Evolutionary conservation across 192 early-diverging fungal species (phyloP).

Genomic region (Coemansia sp.): DNA sequence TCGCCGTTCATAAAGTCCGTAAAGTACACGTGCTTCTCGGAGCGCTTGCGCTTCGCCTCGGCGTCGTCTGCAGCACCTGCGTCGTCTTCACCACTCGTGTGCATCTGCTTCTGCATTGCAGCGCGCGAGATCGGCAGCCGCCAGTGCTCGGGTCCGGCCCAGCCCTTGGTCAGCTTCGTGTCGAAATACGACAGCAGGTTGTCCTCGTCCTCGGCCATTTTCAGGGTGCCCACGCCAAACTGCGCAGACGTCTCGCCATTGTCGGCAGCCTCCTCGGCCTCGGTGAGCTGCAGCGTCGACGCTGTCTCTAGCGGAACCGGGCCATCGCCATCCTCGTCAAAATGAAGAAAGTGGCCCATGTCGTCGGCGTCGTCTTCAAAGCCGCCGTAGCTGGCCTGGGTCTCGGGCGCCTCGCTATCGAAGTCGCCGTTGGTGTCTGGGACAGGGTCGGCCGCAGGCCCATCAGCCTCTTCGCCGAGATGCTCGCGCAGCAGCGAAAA

Average conservation of each 20-base stretch:
- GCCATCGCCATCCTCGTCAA: constrained; percentile 43
- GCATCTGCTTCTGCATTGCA: constrained; percentile 41
- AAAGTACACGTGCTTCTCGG: constrained; percentile 48
- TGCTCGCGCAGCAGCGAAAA: constrained; percentile 57
- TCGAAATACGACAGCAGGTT: constrained; percentile 90
- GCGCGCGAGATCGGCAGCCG: constrained; percentile 58
- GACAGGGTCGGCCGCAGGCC: constrained; percentile 9
- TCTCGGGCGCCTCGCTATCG: constrained; percentile 17
- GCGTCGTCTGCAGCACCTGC: constrained; percentile 18
- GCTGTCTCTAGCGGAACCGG: constrained; percentile 43
- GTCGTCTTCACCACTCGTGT: constrained; percentile 19
- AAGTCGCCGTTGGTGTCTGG: constrained; percentile 14
- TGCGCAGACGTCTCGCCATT: constrained; percentile 8
- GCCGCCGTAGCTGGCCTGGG: constrained; percentile 28
- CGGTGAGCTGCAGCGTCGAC: constrained; percentile 35
- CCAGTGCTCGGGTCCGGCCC: constrained; percentile 97
- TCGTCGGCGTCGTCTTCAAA: constrained; percentile 43
- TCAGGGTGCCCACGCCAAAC: constrained; percentile 22
- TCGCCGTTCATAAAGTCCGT: constrained; percentile 65
- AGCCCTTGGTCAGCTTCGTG: constrained; percentile 69
- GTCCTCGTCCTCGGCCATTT: constrained; percentile 54
- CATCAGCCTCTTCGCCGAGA: constrained; percentile 49
- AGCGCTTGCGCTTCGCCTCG: constrained; percentile 51
- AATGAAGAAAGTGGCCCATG: constrained; percentile 38
- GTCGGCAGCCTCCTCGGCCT: constrained; percentile 28